Conservation (phyloP, 495 filamentous ascomycete genomes). For the Annulohypoxylon maeteangense region DNA sequence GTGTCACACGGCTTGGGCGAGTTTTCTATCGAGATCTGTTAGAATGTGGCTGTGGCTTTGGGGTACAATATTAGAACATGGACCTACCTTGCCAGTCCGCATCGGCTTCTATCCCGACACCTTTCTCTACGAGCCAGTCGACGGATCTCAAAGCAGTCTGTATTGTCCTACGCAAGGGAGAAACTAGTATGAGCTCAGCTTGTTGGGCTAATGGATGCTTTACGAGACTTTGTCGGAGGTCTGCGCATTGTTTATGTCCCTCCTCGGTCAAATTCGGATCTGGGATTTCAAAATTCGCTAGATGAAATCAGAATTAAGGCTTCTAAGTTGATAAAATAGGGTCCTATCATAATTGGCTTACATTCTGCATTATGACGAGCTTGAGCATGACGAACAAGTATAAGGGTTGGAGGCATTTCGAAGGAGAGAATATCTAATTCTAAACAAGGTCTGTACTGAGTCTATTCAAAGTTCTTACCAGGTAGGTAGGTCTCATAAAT, state of each 20-base stretch:
- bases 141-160: conserved; percentile 65
- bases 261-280: conserved; percentile 67
- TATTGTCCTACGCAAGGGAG: conserved; percentile 67
- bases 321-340: background rate
- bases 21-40: conserved; percentile 57
- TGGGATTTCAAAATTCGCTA: conserved; percentile 62
- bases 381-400: conserved; percentile 69
- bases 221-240: conserved; percentile 58
- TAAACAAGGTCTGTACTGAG: conserved; percentile 1
- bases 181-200: conserved; percentile 66
- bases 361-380: conserved; percentile 64
- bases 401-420: conserved; percentile 66
- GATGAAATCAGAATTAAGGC: conserved; percentile 35
- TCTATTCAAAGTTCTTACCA: background rate
- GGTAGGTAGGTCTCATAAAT: background rate
- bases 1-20: conserved; percentile 67
- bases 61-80: background rate
- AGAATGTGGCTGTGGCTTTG: conserved; percentile 20
- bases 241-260: conserved; percentile 62
- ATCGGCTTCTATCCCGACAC: conserved; percentile 62
- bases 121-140: conserved; percentile 62
- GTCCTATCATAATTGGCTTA: conserved; percentile 45
- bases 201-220: conserved; percentile 59
- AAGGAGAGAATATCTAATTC: background rate
- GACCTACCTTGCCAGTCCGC: conserved; percentile 62